phyloP scores from a whole-genome alignment of 2,329 filamentous ascomycete genomes.

The Fusarium lyarnte region DNA sequence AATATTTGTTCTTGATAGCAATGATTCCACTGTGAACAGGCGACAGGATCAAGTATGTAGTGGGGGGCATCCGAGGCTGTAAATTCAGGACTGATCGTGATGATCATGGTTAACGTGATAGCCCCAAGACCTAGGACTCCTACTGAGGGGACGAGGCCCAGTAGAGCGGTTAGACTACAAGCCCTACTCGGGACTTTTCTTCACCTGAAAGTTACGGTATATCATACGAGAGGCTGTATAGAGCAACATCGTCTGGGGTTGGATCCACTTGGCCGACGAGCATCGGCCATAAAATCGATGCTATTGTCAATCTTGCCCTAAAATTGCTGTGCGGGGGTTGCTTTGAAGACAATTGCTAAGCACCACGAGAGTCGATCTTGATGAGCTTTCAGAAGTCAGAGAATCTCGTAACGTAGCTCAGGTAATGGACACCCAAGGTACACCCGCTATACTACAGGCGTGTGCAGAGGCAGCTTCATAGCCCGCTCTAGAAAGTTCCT shows the following conservation, averaged over 20 bases:
- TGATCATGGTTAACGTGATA: neutral
- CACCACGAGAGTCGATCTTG: neutral
- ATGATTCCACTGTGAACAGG: neutral
- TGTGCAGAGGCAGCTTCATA: neutral
- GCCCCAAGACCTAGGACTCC: neutral
- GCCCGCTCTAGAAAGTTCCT: neutral
- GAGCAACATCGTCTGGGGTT: neutral
- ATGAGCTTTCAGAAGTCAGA: neutral
- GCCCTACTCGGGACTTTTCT: neutral
- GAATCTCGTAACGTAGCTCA: neutral
- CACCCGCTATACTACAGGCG: neutral
- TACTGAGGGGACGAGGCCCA: neutral
- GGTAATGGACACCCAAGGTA: neutral
- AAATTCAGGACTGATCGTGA: neutral
- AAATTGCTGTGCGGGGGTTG: neutral
- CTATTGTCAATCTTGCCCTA: slow-evolving; percentile 10
- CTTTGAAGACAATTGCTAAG: neutral
- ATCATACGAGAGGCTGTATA: slow-evolving; percentile 6
- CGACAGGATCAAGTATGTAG: neutral
- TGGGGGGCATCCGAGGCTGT: neutral
- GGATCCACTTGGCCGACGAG: slow-evolving; percentile 8
- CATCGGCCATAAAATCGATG: slow-evolving; percentile 5
- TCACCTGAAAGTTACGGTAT: neutral
- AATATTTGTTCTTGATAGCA: neutral
- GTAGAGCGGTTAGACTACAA: neutral